Base-by-base conservation (phyloP, 2,329 filamentous ascomycete species). In the Colletotrichum sp. region DNA sequence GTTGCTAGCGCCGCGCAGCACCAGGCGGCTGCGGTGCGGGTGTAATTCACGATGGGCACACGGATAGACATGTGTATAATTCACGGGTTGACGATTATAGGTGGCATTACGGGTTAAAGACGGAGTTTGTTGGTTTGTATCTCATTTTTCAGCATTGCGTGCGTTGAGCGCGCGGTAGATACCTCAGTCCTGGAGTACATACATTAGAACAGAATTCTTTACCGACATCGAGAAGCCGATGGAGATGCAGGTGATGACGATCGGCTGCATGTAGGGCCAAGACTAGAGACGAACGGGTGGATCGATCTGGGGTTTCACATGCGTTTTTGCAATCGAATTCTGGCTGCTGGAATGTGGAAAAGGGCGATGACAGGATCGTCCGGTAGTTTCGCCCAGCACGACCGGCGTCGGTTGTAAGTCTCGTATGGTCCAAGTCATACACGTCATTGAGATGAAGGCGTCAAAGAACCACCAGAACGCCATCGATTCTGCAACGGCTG, bases 361-460 rank as follows among this genome's bases (percentile, higher is more conserved):
- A 48, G 32, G n/a, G 36, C 32, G 21, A 67, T 48, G 62, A 74
- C 69, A 38, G 36, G 62, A 30, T 52, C 48, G 48, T 55, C 69
- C 61, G 62, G 59, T 26, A 18, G 26, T 26, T 18, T 21, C 48
- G 1, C 28, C 9, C 38, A 48, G 21, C 48, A 32, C 66, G 67
- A 38, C 48, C 38, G 67, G 67, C 71, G 36, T 56, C 61, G 67
- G 68, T 28, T 56, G 32, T 63, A 48, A 48, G 38, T 48, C 38
- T 12, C 9, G 9, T 12, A 43, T 10, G 38, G 38, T 48, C 38
- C 38, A 67, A 76, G 75, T 76, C 75, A 69, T 76, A 3, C 72
- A 76, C 75, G 75, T 76, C 75, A 75, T 76, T 58, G 58, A 72
- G 73, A 69, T 21, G 73, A 72, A 62, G 73, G 69, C 73, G 69